A percentile compares a stretch with the other conserved stretches of the same genome.
These are phyloP conservation scores for Prunus dulcis DNA, from an alignment of 306 rosid species.

Conservation along the genomic window DNA sequence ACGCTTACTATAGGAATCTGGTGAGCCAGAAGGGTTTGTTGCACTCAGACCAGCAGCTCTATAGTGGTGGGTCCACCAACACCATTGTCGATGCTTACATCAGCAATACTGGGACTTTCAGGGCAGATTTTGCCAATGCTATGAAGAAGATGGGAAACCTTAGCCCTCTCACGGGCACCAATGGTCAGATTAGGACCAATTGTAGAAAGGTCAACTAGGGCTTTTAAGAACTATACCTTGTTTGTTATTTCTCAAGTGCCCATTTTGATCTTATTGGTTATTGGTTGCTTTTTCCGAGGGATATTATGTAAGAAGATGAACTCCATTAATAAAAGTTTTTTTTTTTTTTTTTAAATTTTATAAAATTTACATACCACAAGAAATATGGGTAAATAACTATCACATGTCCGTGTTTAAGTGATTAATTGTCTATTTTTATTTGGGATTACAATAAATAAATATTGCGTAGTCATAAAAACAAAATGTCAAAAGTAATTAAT, in stretches of 20 bases:
- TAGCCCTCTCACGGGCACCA: slow-evolving; percentile 55
- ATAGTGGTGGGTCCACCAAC: slow-evolving; percentile 49
- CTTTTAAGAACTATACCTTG: neutral
- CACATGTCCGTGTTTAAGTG: no score
- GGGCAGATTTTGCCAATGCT: slow-evolving; percentile 51
- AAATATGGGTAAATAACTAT: no score
- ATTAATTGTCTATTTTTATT: no score
- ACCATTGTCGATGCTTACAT: slow-evolving; percentile 41
- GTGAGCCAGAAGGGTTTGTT: slow-evolving; percentile 45
- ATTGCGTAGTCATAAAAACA: no score
- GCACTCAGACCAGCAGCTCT: slow-evolving; percentile 64
- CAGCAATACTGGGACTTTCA: slow-evolving; percentile 25
- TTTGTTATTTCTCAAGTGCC: neutral
- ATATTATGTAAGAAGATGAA: neutral
- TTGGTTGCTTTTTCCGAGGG: neutral
- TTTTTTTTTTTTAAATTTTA: neutral
- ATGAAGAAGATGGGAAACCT: slow-evolving; percentile 64
- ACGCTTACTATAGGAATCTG: slow-evolving; percentile 52
- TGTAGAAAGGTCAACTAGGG: slow-evolving; percentile 46
- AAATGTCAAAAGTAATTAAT: no score
- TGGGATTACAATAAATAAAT: no score
- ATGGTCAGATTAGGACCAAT: slow-evolving; percentile 52
- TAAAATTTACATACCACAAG: no score
- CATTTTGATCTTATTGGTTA: neutral
- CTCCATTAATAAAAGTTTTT: neutral